phyloP scores from a whole-genome alignment of 2,329 filamentous ascomycete species.

The Verticillium isaacii region DNA sequence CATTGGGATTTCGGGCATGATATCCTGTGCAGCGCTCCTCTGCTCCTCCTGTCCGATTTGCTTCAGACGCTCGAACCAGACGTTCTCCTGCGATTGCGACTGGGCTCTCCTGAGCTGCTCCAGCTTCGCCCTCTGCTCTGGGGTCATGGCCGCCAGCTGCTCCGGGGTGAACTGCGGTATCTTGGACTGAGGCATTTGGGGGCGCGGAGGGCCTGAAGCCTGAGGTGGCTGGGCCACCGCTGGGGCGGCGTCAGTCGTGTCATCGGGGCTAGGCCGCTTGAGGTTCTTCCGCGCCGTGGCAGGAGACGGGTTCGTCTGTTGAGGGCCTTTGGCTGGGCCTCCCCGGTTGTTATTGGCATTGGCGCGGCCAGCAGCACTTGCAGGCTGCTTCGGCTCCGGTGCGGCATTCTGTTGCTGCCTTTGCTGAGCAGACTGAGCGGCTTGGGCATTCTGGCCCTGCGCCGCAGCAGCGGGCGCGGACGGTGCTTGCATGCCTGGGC shows the following conservation, averaged over 20 bases:
- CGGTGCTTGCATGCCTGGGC: conserved; percentile 17
- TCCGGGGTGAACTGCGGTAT: conserved; percentile 24
- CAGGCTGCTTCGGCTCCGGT: conserved; percentile 13
- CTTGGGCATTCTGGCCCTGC: neutral
- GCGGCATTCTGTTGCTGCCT: conserved; percentile 13
- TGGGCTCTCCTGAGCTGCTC: conserved; percentile 28
- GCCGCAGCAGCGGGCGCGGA: conserved; percentile 6
- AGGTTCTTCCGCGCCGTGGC: conserved; percentile 37
- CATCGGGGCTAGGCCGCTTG: conserved; percentile 47
- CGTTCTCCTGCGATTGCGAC: conserved; percentile 6
- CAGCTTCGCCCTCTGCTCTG: conserved; percentile 40
- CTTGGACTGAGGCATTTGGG: conserved; percentile 4
- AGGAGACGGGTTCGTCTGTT: conserved; percentile 31
- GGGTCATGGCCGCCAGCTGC: conserved; percentile 34
- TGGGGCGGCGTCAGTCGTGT: conserved; percentile 21
- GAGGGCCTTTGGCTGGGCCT: conserved; percentile 26
- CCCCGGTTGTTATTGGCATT: conserved; percentile 19
- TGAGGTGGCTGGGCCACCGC: conserved; percentile 9
- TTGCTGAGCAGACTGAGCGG: conserved; percentile 4
- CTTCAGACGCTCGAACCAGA: conserved; percentile 24
- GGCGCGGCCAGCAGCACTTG: conserved; percentile 7
- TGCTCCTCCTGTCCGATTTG: conserved; percentile 35
- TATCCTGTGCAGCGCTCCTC: conserved; percentile 30
- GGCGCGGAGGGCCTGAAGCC: conserved; percentile 10
- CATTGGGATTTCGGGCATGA: conserved; percentile 42